These are phyloP conservation scores for Trichoderma guizhouense DNA, from an alignment of 2,329 filamentous ascomycete genomes.

Conservation along the genomic window DNA sequence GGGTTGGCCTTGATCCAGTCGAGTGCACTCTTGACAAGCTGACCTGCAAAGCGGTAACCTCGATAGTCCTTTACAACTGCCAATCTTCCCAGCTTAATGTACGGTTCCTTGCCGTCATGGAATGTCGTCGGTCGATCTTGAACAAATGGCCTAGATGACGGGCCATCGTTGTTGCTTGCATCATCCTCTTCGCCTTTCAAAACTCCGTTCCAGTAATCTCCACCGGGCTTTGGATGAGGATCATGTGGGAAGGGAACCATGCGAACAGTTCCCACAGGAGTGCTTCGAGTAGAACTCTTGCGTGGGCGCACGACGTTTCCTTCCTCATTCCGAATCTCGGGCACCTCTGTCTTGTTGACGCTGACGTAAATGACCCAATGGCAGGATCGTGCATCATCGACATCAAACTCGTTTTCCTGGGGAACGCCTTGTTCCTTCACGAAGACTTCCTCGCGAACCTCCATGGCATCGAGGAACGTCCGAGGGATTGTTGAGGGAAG, in stretches of 20 bases:
- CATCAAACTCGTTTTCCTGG: constrained; percentile 71
- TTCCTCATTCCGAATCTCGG: constrained; percentile 43
- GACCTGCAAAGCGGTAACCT: constrained; percentile 59
- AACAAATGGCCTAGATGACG: constrained; percentile 23
- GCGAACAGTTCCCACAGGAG: constrained; percentile 70
- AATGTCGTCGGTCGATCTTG: constrained; percentile 47
- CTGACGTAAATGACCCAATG: constrained; percentile 86
- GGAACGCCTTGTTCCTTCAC: constrained; percentile 57
- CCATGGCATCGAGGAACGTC: constrained; percentile 62
- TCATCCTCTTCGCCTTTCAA: constrained; percentile 29
- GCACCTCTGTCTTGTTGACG: constrained; percentile 46
- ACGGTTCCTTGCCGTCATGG: constrained; percentile 65
- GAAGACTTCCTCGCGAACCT: constrained; percentile 59
- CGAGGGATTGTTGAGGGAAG: constrained; percentile 49
- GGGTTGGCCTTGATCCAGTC: constrained; percentile 65
- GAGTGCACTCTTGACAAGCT: constrained; percentile 65
- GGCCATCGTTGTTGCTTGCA: background rate
- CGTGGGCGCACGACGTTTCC: constrained; percentile 41
- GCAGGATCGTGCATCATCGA: constrained; percentile 73
- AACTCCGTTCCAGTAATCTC: constrained; percentile 45
- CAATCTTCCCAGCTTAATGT: constrained; percentile 77
- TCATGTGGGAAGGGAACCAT: constrained; percentile 77
- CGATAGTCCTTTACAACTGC: constrained; percentile 66
- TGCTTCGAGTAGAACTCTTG: constrained; percentile 42
- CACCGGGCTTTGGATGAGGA: constrained; percentile 56